Evolutionary conservation across 768 basidiomycete genomes (phyloP).

Genomic region (Suillus sp.): DNA sequence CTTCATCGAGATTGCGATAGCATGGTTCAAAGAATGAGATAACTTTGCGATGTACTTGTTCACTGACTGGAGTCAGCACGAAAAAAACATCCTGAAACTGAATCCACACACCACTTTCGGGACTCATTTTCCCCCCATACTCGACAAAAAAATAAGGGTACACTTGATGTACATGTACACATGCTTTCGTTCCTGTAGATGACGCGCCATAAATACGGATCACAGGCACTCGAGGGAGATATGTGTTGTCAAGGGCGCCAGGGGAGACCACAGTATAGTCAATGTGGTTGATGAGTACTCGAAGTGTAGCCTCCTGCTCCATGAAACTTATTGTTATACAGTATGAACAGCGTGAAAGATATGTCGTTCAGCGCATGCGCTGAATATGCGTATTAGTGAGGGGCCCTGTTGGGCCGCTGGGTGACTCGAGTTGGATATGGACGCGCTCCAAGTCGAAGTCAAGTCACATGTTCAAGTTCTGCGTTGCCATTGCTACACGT

Average conservation of each 20-base stretch:
- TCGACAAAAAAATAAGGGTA: constrained; percentile 94
- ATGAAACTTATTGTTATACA: neutral
- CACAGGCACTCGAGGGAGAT: constrained; percentile 70
- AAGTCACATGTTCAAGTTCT: too few relatives aligned
- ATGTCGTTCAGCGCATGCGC: neutral
- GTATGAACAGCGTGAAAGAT: neutral
- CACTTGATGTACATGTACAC: constrained; percentile 89
- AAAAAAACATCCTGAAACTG: neutral
- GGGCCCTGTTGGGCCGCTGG: neutral
- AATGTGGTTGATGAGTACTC: constrained; percentile 56
- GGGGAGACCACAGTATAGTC: constrained; percentile 62
- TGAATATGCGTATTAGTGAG: neutral
- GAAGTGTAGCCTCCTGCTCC: constrained; percentile 31
- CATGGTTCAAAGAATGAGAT: constrained; percentile 78
- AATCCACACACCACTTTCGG: constrained; percentile 54
- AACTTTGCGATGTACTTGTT: constrained; percentile 70
- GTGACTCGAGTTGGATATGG: neutral
- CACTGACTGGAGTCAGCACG: constrained; percentile 47
- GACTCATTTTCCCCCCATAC: constrained; percentile 69
- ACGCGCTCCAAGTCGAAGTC: neutral
- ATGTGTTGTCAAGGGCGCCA: constrained; percentile 64
- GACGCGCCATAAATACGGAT: constrained; percentile 87
- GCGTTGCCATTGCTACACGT: neutral
- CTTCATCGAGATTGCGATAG: constrained; percentile 79
- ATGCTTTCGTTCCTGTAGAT: constrained; percentile 73